Evolutionary conservation across 257 asterid species (phyloP).

Genomic region (Jacaranda mimosifolia): DNA sequence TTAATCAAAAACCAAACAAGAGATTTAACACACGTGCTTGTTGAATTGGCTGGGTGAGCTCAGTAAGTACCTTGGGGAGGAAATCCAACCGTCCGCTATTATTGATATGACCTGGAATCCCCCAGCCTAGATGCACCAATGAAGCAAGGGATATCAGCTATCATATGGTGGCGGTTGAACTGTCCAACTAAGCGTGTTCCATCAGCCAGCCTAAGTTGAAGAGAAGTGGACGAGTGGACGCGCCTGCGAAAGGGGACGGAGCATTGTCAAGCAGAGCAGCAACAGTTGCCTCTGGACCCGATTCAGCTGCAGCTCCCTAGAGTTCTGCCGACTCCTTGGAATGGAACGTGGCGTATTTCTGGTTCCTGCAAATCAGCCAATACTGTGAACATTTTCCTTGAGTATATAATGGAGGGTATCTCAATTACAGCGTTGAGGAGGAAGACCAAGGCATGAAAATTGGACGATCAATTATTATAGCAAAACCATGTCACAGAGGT

Average conservation of each 20-base stretch:
- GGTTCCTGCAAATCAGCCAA: slow-evolving; percentile 67
- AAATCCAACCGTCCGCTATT: slow-evolving; percentile 83
- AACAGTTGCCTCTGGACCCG: slow-evolving; percentile 48
- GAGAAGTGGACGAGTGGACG: slow-evolving; percentile 83
- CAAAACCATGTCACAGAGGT: too few species aligned
- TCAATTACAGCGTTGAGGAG: neutral
- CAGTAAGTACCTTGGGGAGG: slow-evolving; percentile 81
- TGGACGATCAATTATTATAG: neutral
- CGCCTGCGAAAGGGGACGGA: slow-evolving; percentile 63
- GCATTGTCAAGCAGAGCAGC: slow-evolving; percentile 50
- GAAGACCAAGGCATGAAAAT: neutral
- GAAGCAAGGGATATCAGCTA: slow-evolving; percentile 73
- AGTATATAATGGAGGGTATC: neutral
- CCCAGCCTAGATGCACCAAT: slow-evolving; percentile 86
- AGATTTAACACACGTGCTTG: slow-evolving; percentile 72
- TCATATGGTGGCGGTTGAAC: slow-evolving; percentile 83
- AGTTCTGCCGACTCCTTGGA: slow-evolving; percentile 92
- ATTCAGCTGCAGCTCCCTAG: slow-evolving; percentile 67
- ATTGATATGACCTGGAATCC: slow-evolving; percentile 64
- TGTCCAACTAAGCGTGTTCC: slow-evolving; percentile 95
- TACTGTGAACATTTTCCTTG: neutral
- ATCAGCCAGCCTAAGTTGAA: slow-evolving; percentile 92
- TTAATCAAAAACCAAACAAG: slow-evolving; percentile 3
- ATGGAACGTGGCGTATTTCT: slow-evolving; percentile 57
- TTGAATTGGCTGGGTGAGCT: slow-evolving; percentile 81